Evolutionary conservation across 116 monocot genomes (phyloP), one percentile per base, ranked within the genome.

Genomic region (Papilionanthe hybrid): DNA sequence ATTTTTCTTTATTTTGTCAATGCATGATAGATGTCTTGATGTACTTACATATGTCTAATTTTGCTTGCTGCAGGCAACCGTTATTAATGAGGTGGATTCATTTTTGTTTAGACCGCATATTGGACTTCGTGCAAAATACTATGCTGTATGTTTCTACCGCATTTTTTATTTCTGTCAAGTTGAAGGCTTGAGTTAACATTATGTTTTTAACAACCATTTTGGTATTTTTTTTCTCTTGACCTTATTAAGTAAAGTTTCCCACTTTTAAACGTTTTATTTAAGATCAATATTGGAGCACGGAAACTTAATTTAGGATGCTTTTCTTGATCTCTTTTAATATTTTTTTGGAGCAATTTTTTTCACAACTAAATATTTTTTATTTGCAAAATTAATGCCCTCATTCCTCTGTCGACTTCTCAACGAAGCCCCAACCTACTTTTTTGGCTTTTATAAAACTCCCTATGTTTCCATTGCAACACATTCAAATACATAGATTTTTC

Each of bases 71-170:
- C 88, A 96, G 94, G 90, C 88, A 56, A 92, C 94, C 71, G 94
- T 98, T 78, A 94, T 98, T 81, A 90, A 94, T 69, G 98, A 98
- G 82, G 93, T 93, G 71, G 94, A 98, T 89, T 90, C 92, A 48
- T 98, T 98, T 80, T 87, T 98, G 65, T 98, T 98, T 81, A 88
- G 98, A 73, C 98, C 98, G 63, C 89, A 92, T 89, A 84, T 98
- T 78, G 91, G 94, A 25, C 75, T 90, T 50, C 86, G 88, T 81
- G 86, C 98, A 80, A 94, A 94, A 81, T 98, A 98, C 72, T 88
- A 94, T 82, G 98, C 98, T 86, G 98, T 97, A 94, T 86, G 94
- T 82, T 79, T 84, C 65, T n/a, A n/a, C n/a, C n/a, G n/a, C n/a
- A n/a, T 25, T 27, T 28, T 65, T 65, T 25, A 8, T 0, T 8